Evolutionary conservation across 306 rosid species (phyloP), one percentile per base, ranked within the genome.

Genomic region (Fagus crenata): DNA sequence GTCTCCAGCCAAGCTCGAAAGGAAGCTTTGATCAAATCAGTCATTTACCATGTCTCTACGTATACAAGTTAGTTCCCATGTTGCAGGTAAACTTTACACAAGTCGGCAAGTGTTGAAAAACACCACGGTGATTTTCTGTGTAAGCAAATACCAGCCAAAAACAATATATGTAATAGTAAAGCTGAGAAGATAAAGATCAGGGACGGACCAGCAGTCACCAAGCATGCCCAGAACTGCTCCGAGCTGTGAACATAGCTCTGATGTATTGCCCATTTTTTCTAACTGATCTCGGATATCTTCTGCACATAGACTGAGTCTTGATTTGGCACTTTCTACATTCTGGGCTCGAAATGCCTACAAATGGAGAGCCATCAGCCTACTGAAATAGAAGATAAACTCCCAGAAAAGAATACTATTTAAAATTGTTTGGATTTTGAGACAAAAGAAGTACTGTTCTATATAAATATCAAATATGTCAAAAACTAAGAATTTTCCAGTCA

Each of bases 181-280:
- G 55, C 51, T 14, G 2, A 74, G 49, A 41, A 78, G 59, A 73
- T 63, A 58, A 64, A 67, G 75, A 55, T 13, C 63, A 41, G 56
- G 76, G 54, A 82, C 97, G 42, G 39, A 92, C 99, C 99, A 84
- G 95, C 99, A 95, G 72, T 95, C 99, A 54, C 97, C 99, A 83
- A 95, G 97, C 96, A 92, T 95, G 53, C 99, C 99, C 74, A 95
- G 88, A 76, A 92, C 99, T 3, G 97, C 99, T 78, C 99, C 99
- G 49, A 95, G 99, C 86, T 95, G 99, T 63, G 99, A 92, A 84
- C 97, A 92, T 74, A 95, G 77, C 71, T 95, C 99, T 51, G 93
- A 77, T n/a, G 91, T 87, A 82, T 82, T 76, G 13, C 97, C 99
- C 76, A 78, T 74, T 49, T 79, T 92, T 82, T 90, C 96, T 49